Evolutionary conservation across 192 early-diverging fungal species (phyloP).

Genomic region (Rhizoclosmatium globosum): DNA sequence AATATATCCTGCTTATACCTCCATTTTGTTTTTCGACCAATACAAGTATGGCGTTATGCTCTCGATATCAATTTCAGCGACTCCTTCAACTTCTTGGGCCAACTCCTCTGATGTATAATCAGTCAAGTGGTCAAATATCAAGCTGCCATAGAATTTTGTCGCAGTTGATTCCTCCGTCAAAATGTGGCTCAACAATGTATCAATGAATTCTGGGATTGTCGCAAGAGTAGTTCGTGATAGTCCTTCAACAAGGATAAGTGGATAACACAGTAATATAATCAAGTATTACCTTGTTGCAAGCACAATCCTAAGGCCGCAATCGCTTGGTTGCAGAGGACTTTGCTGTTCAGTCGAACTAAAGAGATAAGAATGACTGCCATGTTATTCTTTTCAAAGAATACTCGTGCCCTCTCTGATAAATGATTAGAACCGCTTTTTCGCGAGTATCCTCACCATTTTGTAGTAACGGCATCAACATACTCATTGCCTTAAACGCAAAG

Average conservation of each 20-base stretch:
- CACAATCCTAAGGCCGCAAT: slow-evolving; percentile 32
- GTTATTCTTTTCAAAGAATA: slow-evolving; percentile 34
- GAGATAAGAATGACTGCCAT: slow-evolving; percentile 35
- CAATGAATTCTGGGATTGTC: neutral
- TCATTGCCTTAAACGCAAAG: slow-evolving; percentile 23
- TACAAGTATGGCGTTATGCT: slow-evolving; percentile 35
- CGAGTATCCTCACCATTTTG: slow-evolving; percentile 17
- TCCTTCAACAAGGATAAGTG: neutral
- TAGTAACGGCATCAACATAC: slow-evolving; percentile 6
- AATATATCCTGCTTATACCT: slow-evolving; percentile 17
- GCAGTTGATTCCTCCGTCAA: neutral
- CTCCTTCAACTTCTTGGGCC: neutral
- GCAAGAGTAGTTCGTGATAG: neutral
- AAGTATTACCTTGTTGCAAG: slow-evolving; percentile 3
- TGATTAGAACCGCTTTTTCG: neutral
- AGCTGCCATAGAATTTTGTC: slow-evolving; percentile 21
- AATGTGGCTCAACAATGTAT: slow-evolving; percentile 11
- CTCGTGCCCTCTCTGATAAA: slow-evolving; percentile 21
- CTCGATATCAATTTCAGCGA: slow-evolving; percentile 18
- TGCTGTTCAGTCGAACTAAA: slow-evolving; percentile 42
- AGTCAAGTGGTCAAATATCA: slow-evolving; percentile 24
- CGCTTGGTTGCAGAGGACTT: slow-evolving; percentile 31
- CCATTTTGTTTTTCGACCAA: slow-evolving; percentile 34
- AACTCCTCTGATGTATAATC: slow-evolving; percentile 1
- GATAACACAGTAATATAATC: neutral